Evolutionary conservation across 768 basidiomycete genomes (phyloP), one percentile per base, ranked within the genome.

Genomic region (Mycena indigotica): DNA sequence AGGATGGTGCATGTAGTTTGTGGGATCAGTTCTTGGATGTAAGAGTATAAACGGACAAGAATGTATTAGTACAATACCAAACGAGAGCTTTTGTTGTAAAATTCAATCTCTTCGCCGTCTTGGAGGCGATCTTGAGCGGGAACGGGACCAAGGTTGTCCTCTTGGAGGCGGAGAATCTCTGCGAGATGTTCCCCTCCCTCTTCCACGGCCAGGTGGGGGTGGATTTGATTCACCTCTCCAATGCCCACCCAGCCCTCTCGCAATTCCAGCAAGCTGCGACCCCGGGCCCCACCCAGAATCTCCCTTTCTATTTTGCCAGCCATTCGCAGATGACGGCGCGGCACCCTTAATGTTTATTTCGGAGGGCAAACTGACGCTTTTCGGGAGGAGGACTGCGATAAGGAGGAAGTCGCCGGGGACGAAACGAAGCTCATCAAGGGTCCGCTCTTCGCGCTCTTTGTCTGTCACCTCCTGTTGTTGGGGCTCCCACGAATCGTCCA

Each of bases 331-430:
- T 29, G 56, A 64, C 57, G 59, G 28, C 3, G 65, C 64, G n/a
- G 64, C 71, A 29, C 75, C 82, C 68, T 84, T 86, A 72, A 82
- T 79, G 16, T 77, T 66, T 15, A 79, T 66, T 56, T 88, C 88
- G 5, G 71, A 77, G 3, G 82, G 80, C 17, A 78, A 70, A 4
- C 75, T 78, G 30, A 78, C 77, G 59, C 82, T 83, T 73, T 89
- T 91, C 15, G 91, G 91, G 39, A 93, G 78, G 26, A 88, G 69
- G 24, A 93, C 84, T n/a, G 88, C 79, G 46, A 93, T 77, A 62
- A 84, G 82, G 35, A 93, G 80, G 64, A 84, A 91, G 66, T 93
- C 91, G 17, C 91, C 91, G 0, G 91, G 90, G 0, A 91, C 80
- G 65, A 93, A 89, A 32, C 88, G 78, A 25, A 93, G 75, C 59